These are phyloP conservation scores for Botryosphaeria dothidea DNA, from an alignment of 2,329 filamentous ascomycete species.

Conservation along the genomic window DNA sequence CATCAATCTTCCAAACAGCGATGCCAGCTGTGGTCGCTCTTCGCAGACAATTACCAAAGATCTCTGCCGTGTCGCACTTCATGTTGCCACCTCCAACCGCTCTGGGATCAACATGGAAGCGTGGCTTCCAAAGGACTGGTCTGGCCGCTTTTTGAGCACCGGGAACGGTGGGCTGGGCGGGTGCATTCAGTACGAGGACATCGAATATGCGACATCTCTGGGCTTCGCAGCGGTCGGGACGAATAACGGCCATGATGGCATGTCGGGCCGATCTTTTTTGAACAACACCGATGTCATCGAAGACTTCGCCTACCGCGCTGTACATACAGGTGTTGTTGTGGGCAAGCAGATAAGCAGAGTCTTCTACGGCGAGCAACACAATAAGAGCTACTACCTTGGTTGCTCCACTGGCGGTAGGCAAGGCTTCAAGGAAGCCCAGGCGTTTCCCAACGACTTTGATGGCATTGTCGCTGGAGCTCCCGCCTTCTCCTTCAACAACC, in stretches of 20 bases:
- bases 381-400: slow-evolving; percentile 43
- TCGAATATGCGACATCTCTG: slow-evolving; percentile 39
- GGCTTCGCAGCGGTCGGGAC: slow-evolving; percentile 44
- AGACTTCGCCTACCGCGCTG: slow-evolving; percentile 50
- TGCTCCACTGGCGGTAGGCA: slow-evolving; percentile 41
- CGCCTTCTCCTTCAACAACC: slow-evolving; percentile 35
- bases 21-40: slow-evolving; percentile 29
- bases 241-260: slow-evolving; percentile 47
- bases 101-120: slow-evolving; percentile 47
- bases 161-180: slow-evolving; percentile 46
- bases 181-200: slow-evolving; percentile 38
- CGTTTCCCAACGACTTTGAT: slow-evolving; percentile 38
- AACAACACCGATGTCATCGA: slow-evolving; percentile 46
- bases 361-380: slow-evolving; percentile 42
- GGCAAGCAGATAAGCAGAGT: slow-evolving; percentile 42
- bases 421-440: slow-evolving; percentile 30
- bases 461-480: slow-evolving; percentile 39
- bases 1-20: neutral
- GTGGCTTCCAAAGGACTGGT: slow-evolving; percentile 46
- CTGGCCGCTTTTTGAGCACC: slow-evolving; percentile 39
- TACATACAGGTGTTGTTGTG: slow-evolving; percentile 42
- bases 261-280: slow-evolving; percentile 45
- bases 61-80: slow-evolving; percentile 45
- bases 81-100: slow-evolving; percentile 42
- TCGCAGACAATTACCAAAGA: slow-evolving; percentile 39